Evolutionary conservation across 352 stramenopile species (phyloP).

Genomic region (Globisporangium takayamanum): DNA sequence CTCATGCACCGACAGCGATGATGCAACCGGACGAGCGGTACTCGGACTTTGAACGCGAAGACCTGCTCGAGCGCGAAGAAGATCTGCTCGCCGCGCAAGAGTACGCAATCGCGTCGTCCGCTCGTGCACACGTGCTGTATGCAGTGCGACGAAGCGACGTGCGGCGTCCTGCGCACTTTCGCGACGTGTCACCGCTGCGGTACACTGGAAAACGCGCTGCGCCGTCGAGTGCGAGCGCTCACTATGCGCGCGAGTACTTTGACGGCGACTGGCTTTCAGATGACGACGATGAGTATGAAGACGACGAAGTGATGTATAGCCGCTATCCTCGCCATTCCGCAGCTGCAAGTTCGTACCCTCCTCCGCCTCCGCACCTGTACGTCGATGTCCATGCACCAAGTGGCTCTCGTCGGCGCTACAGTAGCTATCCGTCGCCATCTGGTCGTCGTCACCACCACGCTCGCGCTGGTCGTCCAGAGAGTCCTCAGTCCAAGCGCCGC

Average conservation of each 20-base stretch:
- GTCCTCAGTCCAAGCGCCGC: slow-evolving; percentile 6
- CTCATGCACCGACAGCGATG: neutral
- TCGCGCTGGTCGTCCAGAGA: slow-evolving; percentile 1
- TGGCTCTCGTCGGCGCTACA: neutral
- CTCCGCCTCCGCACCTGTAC: slow-evolving; percentile 1
- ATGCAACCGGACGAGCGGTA: slow-evolving; percentile 5
- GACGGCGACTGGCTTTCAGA: slow-evolving; percentile 15
- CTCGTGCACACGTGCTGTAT: neutral
- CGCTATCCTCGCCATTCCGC: slow-evolving; percentile 5
- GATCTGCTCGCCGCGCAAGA: slow-evolving; percentile 7
- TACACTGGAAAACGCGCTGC: slow-evolving; percentile 5
- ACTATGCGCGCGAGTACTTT: slow-evolving; percentile 3
- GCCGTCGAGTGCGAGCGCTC: neutral
- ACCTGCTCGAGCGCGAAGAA: slow-evolving; percentile 12
- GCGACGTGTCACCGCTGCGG: slow-evolving; percentile 1
- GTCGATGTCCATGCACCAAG: neutral
- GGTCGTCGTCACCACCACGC: neutral
- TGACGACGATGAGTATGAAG: slow-evolving; percentile 10
- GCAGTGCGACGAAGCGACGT: neutral
- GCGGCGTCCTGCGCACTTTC: neutral
- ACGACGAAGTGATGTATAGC: slow-evolving; percentile 8
- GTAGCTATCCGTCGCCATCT: slow-evolving; percentile 1
- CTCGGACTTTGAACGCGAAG: slow-evolving; percentile 6
- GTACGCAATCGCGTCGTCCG: neutral
- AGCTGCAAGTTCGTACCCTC: neutral